Evolutionary conservation across 2,329 filamentous ascomycete genomes (phyloP), one percentile per base, ranked within the genome.

Genomic region (Aspergillus udagawae): DNA sequence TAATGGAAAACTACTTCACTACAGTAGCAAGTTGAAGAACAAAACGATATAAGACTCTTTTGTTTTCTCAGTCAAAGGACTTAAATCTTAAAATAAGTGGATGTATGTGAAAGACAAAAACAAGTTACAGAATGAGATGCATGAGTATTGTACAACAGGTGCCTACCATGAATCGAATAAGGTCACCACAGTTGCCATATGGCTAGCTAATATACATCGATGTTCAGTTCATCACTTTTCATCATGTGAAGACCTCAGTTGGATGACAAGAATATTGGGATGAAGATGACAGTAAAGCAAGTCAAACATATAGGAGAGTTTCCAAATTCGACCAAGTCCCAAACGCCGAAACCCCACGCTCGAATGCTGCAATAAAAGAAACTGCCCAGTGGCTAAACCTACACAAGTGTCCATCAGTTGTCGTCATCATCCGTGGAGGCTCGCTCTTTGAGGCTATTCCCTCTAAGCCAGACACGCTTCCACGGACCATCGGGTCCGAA

Each of bases 381-480:
- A 12, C 7, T 27, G 14, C 21, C 21, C 44, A 2, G 8, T 23
- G 44, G 20, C 23, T 23, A 23, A 14, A 17, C 44, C 5, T 25
- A 25, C 12, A 27, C 8, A 23, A 8, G 12, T 47, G 21, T 27
- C 44, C 25, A 28, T 65, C 57, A 69, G 49, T 69, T 65, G 54
- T 70, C 66, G 42, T 73, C 68, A 47, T 71, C 65, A 28, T 71
- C 67, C 45, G 58, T 50, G 59, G 63, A 58, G 27, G 62, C 57
- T 27, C 64, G 62, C 1, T 66, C 65, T 51, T 65, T 68, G 35
- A 61, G 48, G 25, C 63, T 63, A 55, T 67, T 69, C 7, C 74
- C 72, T 17, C 73, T 67, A 23, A 73, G 59, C 76, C 74, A 79
- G 21, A 72, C 71, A 28, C 73, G 70, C 64, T 77, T 75, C 73